phyloP scores from a whole-genome alignment of 2,329 filamentous ascomycete species.

The Arthrobotrys entomopaga region DNA sequence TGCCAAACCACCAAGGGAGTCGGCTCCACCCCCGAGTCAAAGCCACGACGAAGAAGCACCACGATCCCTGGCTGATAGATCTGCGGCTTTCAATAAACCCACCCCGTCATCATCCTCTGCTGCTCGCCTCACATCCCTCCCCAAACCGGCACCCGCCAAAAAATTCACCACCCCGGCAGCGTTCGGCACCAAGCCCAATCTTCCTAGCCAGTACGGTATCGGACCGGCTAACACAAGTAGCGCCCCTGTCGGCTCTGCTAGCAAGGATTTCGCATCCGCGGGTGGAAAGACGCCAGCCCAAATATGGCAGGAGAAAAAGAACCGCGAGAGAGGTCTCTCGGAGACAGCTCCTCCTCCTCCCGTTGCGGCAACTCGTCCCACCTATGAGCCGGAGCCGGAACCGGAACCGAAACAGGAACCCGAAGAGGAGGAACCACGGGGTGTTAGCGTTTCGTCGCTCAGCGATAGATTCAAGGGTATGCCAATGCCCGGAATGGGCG shows the following conservation, averaged over 20 bases:
- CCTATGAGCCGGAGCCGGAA: constrained; percentile 67
- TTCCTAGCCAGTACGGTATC: constrained; percentile 75
- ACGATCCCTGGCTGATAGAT: constrained; percentile 78
- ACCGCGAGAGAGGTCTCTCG: constrained; percentile 73
- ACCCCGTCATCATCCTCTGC: constrained; percentile 64
- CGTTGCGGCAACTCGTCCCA: constrained; percentile 60
- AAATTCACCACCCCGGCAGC: constrained; percentile 78
- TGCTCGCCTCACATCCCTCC: constrained; percentile 84
- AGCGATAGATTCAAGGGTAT: constrained; percentile 81
- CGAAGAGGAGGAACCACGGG: constrained; percentile 67
- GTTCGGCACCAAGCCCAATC: constrained; percentile 85
- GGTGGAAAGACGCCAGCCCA: constrained; percentile 97
- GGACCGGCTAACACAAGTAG: constrained; percentile 70
- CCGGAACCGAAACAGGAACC: constrained; percentile 65
- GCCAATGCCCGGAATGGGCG: constrained; percentile 60
- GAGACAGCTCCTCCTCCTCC: constrained; percentile 64
- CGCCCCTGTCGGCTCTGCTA: constrained; percentile 79
- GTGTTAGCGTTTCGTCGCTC: constrained; percentile 76
- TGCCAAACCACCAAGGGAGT: constrained; percentile 72
- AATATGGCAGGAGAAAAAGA: constrained; percentile 97
- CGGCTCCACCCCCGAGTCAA: constrained; percentile 58
- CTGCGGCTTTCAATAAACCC: constrained; percentile 73
- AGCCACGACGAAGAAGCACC: constrained; percentile 65
- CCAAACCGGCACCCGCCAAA: constrained; percentile 94
- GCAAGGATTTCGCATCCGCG: constrained; percentile 91